phyloP scores from a whole-genome alignment of 129 eudicot genomes.

The Ambrosia trifida region DNA sequence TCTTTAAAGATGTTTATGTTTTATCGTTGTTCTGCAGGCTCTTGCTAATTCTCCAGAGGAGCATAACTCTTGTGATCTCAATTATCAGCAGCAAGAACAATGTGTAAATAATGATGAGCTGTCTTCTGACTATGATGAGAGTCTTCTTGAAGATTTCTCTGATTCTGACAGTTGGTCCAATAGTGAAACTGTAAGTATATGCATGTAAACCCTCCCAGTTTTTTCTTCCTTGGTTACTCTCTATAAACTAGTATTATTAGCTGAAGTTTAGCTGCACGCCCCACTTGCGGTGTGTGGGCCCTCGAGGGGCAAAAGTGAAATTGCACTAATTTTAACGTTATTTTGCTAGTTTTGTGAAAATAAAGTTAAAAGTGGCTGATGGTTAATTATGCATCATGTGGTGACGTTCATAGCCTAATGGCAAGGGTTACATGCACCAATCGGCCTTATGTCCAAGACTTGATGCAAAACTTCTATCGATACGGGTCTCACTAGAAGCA shows the following conservation, averaged over 20 bases:
- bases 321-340: too few relatives aligned
- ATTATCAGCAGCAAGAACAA: constrained; percentile 39
- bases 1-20: constrained; percentile 1
- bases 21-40: constrained; percentile 44
- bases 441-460: too few relatives aligned
- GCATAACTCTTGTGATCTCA: constrained; percentile 19
- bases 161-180: constrained; percentile 61
- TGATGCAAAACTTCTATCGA: too few relatives aligned
- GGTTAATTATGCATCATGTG: too few relatives aligned
- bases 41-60: constrained; percentile 46
- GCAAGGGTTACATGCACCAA: too few relatives aligned
- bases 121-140: constrained; percentile 78
- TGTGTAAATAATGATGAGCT: constrained; percentile 44
- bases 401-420: too few relatives aligned
- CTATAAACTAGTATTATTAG: background rate
- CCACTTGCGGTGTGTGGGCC: too few relatives aligned
- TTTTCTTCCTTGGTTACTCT: background rate
- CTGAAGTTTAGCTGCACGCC: background rate
- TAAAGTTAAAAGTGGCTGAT: too few relatives aligned
- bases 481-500: too few relatives aligned
- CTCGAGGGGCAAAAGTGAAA: too few relatives aligned
- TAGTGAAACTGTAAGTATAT: constrained; percentile 46
- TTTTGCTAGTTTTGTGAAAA: too few relatives aligned
- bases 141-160: constrained; percentile 55
- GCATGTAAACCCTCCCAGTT: background rate